These are phyloP conservation scores for Haberlea rhodopensis DNA, from an alignment of 257 asterid species.

Conservation along the genomic window DNA sequence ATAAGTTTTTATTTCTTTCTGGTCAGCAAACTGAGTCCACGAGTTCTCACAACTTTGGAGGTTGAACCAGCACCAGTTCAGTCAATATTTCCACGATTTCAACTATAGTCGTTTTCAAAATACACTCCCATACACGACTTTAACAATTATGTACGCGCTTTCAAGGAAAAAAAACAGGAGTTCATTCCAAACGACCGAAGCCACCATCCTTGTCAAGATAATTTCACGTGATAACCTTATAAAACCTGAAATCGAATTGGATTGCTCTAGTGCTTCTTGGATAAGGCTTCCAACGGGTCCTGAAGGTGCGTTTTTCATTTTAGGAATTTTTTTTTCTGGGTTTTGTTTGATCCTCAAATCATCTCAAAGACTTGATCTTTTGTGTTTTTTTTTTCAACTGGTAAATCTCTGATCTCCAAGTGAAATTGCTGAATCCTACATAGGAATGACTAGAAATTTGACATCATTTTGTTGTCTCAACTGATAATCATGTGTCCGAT, in stretches of 20 bases:
- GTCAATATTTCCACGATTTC: no score
- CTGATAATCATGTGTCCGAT: background rate
- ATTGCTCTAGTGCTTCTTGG: background rate
- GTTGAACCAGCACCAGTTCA: no score
- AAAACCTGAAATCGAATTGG: background rate
- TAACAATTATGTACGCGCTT: background rate
- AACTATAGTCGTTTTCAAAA: background rate
- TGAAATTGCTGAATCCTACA: background rate
- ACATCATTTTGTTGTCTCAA: no score
- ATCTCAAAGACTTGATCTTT: background rate
- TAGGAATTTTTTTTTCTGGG: background rate
- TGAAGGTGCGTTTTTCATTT: background rate
- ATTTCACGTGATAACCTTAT: background rate
- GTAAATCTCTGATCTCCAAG: background rate
- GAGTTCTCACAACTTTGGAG: no score
- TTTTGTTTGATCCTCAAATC: background rate
- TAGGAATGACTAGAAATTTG: background rate
- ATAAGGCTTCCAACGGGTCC: background rate
- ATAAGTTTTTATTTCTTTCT: no score
- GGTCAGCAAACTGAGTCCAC: no score
- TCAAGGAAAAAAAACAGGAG: background rate
- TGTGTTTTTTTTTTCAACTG: background rate
- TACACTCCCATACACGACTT: background rate
- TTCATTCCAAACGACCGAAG: background rate
- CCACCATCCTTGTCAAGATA: background rate